Evolutionary conservation across 495 filamentous ascomycete genomes (phyloP), one percentile per base, ranked within the genome.

Genomic region (Hypoxylon cercidicola): DNA sequence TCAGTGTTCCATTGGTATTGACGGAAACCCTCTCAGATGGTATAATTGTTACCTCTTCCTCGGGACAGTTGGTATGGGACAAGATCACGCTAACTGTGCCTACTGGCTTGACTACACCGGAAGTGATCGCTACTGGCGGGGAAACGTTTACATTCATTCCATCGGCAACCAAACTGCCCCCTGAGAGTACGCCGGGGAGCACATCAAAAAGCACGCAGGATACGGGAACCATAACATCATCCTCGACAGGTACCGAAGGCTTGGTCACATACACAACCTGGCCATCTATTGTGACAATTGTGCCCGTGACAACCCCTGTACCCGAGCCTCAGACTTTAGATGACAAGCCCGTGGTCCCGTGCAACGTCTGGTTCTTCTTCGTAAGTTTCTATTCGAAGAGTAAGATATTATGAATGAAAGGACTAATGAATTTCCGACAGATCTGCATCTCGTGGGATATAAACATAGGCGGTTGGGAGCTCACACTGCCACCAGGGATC

Each of bases 361-460:
- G 49, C 49, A 52, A 15, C 10, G 49, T 28, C 15, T 52, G 49
- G 49, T 52, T 52, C 49, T 52, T 52, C 30, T 52, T 52, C n/a
- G 49, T 52, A 39, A 37, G 49, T 52, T 11, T 18, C 16, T 8
- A 37, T 39, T 4, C 10, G 20, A 39, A 52, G 49, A 52, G 6
- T 7, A 12, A 21, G n/a, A n/a, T n/a, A n/a, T n/a, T n/a, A n/a
- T n/a, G n/a, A n/a, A 21, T 20, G 21, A 11, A 16, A 39, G 18
- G 18, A 21, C 28, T 52, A 37, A 52, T 20, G 11, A 28, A 15
- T 8, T 3, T 6, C 7, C 15, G 16, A 34, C 49, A 52, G 49
- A 52, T 52, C 18, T 52, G 49, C 18, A 37, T 52, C 21, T 52
- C 49, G 28, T 34, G 25, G 19, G 30, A 34, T 15, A n/a, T 11